Conservation (phyloP, 352 stramenopile genomes). For the Chrysophaeum taylorii region DNA sequence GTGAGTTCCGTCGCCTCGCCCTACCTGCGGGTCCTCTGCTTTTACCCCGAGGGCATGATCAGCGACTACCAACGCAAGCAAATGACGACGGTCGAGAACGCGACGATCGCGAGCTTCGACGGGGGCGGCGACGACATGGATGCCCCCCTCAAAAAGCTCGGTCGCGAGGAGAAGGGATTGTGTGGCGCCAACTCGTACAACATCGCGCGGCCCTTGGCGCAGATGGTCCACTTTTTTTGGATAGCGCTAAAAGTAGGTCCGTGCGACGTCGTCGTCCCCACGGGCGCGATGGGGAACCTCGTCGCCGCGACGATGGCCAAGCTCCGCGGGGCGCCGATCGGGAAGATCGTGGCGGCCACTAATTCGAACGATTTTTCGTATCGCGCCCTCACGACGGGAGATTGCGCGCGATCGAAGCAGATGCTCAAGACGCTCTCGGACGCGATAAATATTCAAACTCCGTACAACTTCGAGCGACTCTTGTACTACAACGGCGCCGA, state of each 20-base stretch:
- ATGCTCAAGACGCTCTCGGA: conserved; percentile 50
- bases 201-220: conserved; percentile 48
- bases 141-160: conserved; percentile 45
- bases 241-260: neutral
- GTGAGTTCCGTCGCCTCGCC: conserved; percentile 38
- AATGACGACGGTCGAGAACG: conserved; percentile 38
- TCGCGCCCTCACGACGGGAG: conserved; percentile 36
- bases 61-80: conserved; percentile 49
- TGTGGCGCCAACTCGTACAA: conserved; percentile 57
- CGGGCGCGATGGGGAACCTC: conserved; percentile 54
- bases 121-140: conserved; percentile 60
- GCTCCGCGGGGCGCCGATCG: conserved; percentile 45
- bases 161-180: conserved; percentile 16
- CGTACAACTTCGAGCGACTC: conserved; percentile 3
- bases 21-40: conserved; percentile 43
- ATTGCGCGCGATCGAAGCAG: conserved; percentile 6
- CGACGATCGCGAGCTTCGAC: conserved; percentile 40
- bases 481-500: neutral
- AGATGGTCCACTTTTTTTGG: conserved; percentile 47
- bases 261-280: conserved; percentile 48
- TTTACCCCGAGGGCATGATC: conserved; percentile 53
- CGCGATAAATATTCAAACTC: conserved; percentile 55
- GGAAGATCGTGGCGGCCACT: conserved; percentile 35
- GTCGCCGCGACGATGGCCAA: conserved; percentile 47
- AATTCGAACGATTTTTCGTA: conserved; percentile 55